phyloP scores from a whole-genome alignment of 2,329 filamentous ascomycete genomes.

The Penicillium verrucosum region DNA sequence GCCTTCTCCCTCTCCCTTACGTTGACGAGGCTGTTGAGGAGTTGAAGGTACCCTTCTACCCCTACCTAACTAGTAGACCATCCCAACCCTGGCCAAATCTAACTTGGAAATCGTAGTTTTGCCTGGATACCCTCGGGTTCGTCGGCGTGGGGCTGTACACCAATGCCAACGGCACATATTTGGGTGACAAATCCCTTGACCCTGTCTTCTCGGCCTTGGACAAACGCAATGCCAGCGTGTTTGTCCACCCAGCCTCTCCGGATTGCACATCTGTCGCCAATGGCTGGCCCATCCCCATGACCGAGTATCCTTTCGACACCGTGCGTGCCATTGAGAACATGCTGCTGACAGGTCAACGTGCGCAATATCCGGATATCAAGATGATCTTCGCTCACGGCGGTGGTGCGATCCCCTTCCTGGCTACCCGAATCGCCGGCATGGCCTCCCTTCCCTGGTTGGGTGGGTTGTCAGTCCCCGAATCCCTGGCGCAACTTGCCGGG shows the following conservation, averaged over 20 bases:
- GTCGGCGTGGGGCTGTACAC: conserved; percentile 7
- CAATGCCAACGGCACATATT: conserved; percentile 4
- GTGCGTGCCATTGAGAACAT: conserved; percentile 24
- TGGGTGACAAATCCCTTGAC: not conserved
- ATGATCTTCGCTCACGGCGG: conserved; percentile 26
- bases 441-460: conserved; percentile 18
- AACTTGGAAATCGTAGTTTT: not conserved
- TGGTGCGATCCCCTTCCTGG: conserved; percentile 25
- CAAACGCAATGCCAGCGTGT: conserved; percentile 1
- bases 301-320: conserved; percentile 28
- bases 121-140: conserved; percentile 1
- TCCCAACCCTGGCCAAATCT: not conserved
- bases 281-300: conserved; percentile 17
- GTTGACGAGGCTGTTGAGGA: conserved; percentile 2
- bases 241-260: conserved; percentile 8
- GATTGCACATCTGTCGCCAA: conserved; percentile 6
- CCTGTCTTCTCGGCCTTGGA: conserved; percentile 4
- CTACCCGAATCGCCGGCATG: conserved; percentile 20
- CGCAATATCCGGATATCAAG: conserved; percentile 18
- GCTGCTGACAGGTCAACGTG: conserved; percentile 19
- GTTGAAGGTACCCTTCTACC: not conserved
- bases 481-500: conserved; percentile 19
- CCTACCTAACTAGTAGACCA: not conserved
- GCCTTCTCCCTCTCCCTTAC: conserved; percentile 9
- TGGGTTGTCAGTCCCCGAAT: conserved; percentile 12